These are phyloP conservation scores for Grosmannia huntii DNA, from an alignment of 2,329 filamentous ascomycete species.

Conservation along the genomic window DNA sequence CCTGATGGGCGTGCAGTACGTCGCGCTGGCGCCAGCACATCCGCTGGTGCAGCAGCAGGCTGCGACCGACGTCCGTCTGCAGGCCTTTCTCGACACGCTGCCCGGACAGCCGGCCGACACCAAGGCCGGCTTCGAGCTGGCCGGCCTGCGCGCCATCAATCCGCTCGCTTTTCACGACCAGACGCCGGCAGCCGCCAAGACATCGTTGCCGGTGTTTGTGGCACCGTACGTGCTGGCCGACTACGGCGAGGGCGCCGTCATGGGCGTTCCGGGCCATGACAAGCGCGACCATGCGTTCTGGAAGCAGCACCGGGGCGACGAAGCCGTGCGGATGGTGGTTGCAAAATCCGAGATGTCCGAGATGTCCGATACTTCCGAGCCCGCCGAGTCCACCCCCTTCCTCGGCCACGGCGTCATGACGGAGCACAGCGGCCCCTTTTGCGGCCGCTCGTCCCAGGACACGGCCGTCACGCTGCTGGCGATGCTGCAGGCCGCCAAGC, in stretches of 20 bases:
- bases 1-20: constrained; percentile 73
- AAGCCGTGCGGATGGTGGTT: constrained; percentile 52
- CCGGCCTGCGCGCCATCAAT: constrained; percentile 48
- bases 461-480: constrained; percentile 48
- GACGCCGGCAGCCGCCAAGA: constrained; percentile 35
- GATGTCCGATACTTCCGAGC: constrained; percentile 15
- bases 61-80: constrained; percentile 46
- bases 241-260: constrained; percentile 78
- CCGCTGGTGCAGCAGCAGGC: constrained; percentile 47
- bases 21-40: constrained; percentile 65
- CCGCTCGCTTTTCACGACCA: constrained; percentile 46
- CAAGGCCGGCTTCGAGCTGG: constrained; percentile 56
- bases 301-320: constrained; percentile 50
- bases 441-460: constrained; percentile 48
- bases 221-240: constrained; percentile 77
- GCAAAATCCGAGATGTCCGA: constrained; percentile 28
- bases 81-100: constrained; percentile 53
- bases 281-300: constrained; percentile 68
- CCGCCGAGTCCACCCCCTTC: constrained; percentile 37
- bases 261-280: constrained; percentile 86
- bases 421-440: constrained; percentile 49
- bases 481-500: constrained; percentile 37
- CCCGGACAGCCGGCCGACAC: constrained; percentile 40
- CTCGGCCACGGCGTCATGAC: constrained; percentile 56
- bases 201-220: constrained; percentile 60